A percentile compares a stretch with the other conserved stretches of the same genome.
These are phyloP conservation scores for Hymenoscyphus fructigenus DNA, from an alignment of 2,329 filamentous ascomycete species.

Conservation along the genomic window DNA sequence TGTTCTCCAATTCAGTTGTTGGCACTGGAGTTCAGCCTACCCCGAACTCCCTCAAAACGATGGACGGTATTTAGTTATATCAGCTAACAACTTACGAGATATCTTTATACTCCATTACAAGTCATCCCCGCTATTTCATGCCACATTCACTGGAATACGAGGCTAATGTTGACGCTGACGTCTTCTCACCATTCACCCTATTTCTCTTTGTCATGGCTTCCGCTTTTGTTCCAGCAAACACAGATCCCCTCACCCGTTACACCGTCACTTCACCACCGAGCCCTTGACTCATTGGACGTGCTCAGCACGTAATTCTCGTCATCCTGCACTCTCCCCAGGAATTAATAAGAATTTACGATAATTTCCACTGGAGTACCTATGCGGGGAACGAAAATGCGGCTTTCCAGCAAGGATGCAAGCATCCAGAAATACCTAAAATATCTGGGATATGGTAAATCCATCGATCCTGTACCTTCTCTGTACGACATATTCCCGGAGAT, in stretches of 20 bases:
- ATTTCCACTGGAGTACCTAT: not conserved
- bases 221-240: not conserved
- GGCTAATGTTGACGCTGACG: slow-evolving; percentile 3
- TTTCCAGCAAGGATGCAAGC: not conserved
- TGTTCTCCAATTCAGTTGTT: no score
- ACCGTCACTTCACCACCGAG: not conserved
- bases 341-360: not conserved
- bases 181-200: not conserved
- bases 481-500: slow-evolving; percentile 22
- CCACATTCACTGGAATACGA: not conserved
- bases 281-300: not conserved
- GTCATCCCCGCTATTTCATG: not conserved
- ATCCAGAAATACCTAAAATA: not conserved
- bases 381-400: no score
- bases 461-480: not conserved
- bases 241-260: slow-evolving; percentile 1
- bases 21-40: no score
- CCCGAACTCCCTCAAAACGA: not conserved
- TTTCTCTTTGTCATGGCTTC: slow-evolving; percentile 2
- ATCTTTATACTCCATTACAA: not conserved
- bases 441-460: not conserved
- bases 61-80: not conserved
- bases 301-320: not conserved
- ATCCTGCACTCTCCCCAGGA: not conserved
- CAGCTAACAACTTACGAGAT: not conserved